These are phyloP conservation scores for Cladorrhinum sp. DNA, from an alignment of 2,329 filamentous ascomycete genomes.

Conservation along the genomic window DNA sequence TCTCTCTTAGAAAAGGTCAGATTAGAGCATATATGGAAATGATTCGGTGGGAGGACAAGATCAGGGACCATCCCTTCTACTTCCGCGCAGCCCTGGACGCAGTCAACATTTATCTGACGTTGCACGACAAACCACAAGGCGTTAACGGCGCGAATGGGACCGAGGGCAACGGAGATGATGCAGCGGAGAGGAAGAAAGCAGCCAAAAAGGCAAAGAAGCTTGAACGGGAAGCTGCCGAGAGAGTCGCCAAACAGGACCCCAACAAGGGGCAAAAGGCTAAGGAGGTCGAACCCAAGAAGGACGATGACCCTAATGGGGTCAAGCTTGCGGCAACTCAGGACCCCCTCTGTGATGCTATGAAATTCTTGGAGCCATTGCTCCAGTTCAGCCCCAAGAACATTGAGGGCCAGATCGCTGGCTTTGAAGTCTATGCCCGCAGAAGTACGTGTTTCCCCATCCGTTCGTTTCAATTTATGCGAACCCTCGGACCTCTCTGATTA, in stretches of 20 bases:
- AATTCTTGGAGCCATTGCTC: slow-evolving; percentile 77
- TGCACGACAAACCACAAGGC: slow-evolving; percentile 71
- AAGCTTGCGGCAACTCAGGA: slow-evolving; percentile 78
- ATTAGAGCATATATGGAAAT: slow-evolving; percentile 94
- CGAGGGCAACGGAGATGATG: slow-evolving; percentile 60
- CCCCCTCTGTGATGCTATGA: slow-evolving; percentile 81
- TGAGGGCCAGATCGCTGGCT: slow-evolving; percentile 78
- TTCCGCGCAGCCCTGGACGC: slow-evolving; percentile 78
- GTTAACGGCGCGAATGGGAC: slow-evolving; percentile 61
- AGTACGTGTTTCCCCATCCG: slow-evolving; percentile 53
- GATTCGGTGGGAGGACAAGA: slow-evolving; percentile 89
- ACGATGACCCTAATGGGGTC: slow-evolving; percentile 80
- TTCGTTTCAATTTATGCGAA: no score
- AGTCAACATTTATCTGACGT: slow-evolving; percentile 72
- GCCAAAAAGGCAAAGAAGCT: slow-evolving; percentile 80
- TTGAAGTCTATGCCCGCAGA: slow-evolving; percentile 82
- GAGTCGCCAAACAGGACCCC: slow-evolving; percentile 75
- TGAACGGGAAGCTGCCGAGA: slow-evolving; percentile 77
- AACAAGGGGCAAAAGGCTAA: slow-evolving; percentile 68
- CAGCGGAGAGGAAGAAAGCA: slow-evolving; percentile 77
- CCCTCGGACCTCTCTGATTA: not conserved
- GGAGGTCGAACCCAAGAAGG: slow-evolving; percentile 68
- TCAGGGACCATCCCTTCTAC: slow-evolving; percentile 92
- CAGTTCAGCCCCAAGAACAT: slow-evolving; percentile 79
- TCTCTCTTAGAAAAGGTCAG: slow-evolving; percentile 94